These are phyloP conservation scores for Zygosaccharomyces bailii DNA, from an alignment of 805 yeast genomes.

Conservation along the genomic window DNA sequence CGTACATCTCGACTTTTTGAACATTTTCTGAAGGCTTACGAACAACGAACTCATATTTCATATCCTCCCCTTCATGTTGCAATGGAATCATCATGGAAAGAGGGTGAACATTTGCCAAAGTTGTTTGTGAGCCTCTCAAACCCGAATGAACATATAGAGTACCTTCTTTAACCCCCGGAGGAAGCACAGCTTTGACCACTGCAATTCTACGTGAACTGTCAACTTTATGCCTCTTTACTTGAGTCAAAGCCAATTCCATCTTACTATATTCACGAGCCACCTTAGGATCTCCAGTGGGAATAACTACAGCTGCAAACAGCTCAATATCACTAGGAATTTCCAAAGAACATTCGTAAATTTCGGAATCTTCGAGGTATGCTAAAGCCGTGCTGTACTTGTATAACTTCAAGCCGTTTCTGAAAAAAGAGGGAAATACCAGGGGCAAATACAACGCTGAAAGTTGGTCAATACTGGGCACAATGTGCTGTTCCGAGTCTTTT, in stretches of 20 bases:
- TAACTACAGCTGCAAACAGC: constrained; percentile 50
- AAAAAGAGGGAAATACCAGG: constrained; percentile 78
- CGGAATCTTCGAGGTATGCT: constrained; percentile 68
- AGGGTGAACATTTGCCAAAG: constrained; percentile 59
- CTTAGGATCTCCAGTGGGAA: constrained; percentile 44
- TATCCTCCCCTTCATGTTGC: constrained; percentile 60
- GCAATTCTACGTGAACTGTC: constrained; percentile 53
- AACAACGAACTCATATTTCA: constrained; percentile 63
- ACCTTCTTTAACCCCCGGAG: constrained; percentile 66
- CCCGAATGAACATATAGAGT: constrained; percentile 74
- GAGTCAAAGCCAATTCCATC: constrained; percentile 63
- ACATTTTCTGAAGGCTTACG: constrained; percentile 69
- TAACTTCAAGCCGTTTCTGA: constrained; percentile 54
- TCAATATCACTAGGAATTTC: constrained; percentile 70
- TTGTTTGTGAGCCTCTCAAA: constrained; percentile 53
- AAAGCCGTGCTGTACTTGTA: constrained; percentile 73
- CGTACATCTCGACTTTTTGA: constrained; percentile 70
- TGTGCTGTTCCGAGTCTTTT: constrained; percentile 75
- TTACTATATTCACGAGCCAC: constrained; percentile 17
- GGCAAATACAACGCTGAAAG: constrained; percentile 78
- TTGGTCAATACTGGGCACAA: constrained; percentile 79
- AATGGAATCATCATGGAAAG: constrained; percentile 72
- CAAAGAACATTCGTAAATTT: constrained; percentile 74
- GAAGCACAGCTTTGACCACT: constrained; percentile 76
- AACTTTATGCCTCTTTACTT: constrained; percentile 62